Evolutionary conservation across 2,329 filamentous ascomycete species (phyloP).

Genomic region (Anthostomella pinea): DNA sequence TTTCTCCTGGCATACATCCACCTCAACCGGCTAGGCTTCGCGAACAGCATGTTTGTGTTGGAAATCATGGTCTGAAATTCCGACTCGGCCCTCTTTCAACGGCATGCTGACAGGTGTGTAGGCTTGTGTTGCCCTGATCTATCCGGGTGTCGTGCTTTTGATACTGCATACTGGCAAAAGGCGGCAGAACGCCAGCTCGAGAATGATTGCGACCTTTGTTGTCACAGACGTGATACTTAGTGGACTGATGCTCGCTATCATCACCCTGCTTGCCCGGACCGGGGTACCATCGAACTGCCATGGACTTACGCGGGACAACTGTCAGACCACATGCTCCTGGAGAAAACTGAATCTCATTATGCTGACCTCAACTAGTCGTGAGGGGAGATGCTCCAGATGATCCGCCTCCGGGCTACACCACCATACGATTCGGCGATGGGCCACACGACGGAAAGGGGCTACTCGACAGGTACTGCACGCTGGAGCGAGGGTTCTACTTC

Average conservation of each 20-base stretch:
- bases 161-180: conserved; percentile 30
- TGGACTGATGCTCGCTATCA: conserved; percentile 30
- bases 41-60: conserved; percentile 28
- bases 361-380: conserved; percentile 5
- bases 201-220: conserved; percentile 28
- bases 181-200: conserved; percentile 18
- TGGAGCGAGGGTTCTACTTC: conserved; percentile 34
- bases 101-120: conserved; percentile 21
- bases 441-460: conserved; percentile 14
- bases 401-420: conserved; percentile 23
- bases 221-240: conserved; percentile 32
- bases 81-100: background rate
- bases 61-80: conserved; percentile 35
- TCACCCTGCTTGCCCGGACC: conserved; percentile 32
- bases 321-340: conserved; percentile 10
- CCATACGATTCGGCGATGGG: conserved; percentile 32
- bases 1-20: conserved; percentile 33
- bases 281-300: conserved; percentile 35
- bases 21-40: conserved; percentile 24
- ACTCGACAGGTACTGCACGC: conserved; percentile 18
- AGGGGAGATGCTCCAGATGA: conserved; percentile 10
- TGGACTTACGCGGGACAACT: conserved; percentile 28
- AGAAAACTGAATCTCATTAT: conserved; percentile 5
- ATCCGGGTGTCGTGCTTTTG: conserved; percentile 31
- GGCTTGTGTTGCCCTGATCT: conserved; percentile 30